These are phyloP conservation scores for Aspergillus coremiiformis DNA, from an alignment of 495 filamentous ascomycete genomes.

Conservation along the genomic window DNA sequence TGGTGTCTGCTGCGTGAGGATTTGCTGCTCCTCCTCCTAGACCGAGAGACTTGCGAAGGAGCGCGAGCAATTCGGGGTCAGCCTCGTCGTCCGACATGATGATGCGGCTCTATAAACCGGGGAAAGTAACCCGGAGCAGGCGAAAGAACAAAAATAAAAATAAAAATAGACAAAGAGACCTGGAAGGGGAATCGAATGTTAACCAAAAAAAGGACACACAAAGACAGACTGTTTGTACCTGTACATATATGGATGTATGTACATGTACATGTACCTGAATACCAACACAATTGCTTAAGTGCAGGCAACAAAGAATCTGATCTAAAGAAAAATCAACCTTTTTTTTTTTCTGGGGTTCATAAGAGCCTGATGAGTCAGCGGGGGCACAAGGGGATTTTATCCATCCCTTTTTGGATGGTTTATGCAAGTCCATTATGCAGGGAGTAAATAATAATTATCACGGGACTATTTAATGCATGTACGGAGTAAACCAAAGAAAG, in stretches of 20 bases:
- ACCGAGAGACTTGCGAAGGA: constrained; percentile 74
- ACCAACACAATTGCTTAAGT: too few relatives aligned
- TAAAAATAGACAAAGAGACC: too few relatives aligned
- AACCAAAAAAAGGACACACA: background rate
- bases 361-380: background rate
- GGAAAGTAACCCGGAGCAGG: too few relatives aligned
- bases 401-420: background rate
- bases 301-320: too few relatives aligned
- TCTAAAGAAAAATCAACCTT: background rate
- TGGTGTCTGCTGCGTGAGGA: constrained; percentile 56
- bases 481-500: too few relatives aligned
- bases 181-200: too few relatives aligned
- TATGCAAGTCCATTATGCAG: background rate
- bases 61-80: constrained; percentile 78
- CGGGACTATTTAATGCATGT: too few relatives aligned
- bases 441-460: too few relatives aligned
- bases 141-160: background rate
- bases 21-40: constrained; percentile 46
- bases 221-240: too few relatives aligned
- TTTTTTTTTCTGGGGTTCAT: background rate
- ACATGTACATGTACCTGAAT: too few relatives aligned
- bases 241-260: too few relatives aligned
- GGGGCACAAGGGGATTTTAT: background rate
- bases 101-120: background rate
- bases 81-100: constrained; percentile 83